A percentile compares a stretch with the other conserved stretches of the same genome.
Evolutionary conservation across 1,139 yeast species (phyloP).

Genomic region (Pichia sp.): DNA sequence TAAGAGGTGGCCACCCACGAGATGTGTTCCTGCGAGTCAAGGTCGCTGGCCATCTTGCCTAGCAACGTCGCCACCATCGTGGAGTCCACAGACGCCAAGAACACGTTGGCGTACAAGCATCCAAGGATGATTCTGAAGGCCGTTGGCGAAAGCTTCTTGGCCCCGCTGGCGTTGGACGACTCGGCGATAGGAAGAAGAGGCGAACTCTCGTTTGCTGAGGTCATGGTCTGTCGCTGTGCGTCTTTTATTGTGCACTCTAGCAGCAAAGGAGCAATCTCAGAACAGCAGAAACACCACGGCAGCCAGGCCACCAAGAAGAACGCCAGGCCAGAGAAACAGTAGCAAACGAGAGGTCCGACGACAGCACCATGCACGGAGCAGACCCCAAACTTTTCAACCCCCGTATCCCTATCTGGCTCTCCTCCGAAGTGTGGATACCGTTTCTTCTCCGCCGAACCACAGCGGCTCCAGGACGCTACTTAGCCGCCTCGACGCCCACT

Average conservation of each 20-base stretch:
- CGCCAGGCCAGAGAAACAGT: too few species aligned
- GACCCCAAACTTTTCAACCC: neutral
- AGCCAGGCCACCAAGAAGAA: too few species aligned
- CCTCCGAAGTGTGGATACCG: neutral
- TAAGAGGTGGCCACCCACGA: slow-evolving; percentile 41
- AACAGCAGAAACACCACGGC: too few species aligned
- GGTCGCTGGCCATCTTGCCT: slow-evolving; percentile 32
- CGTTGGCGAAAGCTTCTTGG: neutral
- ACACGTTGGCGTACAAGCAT: slow-evolving; percentile 33
- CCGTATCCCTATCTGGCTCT: neutral
- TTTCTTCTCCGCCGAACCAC: neutral
- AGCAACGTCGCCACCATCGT: slow-evolving; percentile 60
- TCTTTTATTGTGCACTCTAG: too few species aligned
- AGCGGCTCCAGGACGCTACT: too few species aligned
- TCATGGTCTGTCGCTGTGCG: neutral
- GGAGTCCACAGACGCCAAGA: slow-evolving; percentile 63
- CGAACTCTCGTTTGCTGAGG: slow-evolving; percentile 9
- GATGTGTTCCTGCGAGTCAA: slow-evolving; percentile 33
- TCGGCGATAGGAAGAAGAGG: slow-evolving; percentile 11
- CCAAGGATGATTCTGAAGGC: slow-evolving; percentile 17
- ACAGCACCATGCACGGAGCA: too few species aligned
- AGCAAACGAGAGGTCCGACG: too few species aligned
- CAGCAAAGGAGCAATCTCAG: too few species aligned
- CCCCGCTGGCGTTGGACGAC: neutral
- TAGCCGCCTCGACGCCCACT: too few species aligned